Base-by-base conservation (phyloP, 2,329 filamentous ascomycete genomes). In the Trichophyton verrucosum region DNA sequence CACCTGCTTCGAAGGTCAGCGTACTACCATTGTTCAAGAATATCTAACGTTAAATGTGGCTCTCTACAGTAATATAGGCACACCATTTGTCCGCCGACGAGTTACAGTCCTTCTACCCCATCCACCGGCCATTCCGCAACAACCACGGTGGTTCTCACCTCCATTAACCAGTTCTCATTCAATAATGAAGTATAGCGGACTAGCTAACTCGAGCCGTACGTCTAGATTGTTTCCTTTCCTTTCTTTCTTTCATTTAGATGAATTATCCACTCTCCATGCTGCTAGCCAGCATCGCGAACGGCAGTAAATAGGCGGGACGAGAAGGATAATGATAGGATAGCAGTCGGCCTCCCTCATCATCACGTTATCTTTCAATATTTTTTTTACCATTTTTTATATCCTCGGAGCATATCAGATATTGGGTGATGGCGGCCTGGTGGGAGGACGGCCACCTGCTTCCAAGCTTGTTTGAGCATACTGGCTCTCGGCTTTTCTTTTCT, bases 131-230 rank as follows among this genome's bases (percentile, higher is more conserved):
- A 6, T 13, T 38, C 33, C 3, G 11, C 33, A 38, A 51, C 22
- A 51, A 49, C 22, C 46, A 51, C 46, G 46, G 46, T 51, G 46
- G 46, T 51, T 51, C 46, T 51, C 46, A 51, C 46, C 46, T 51
- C 30, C 15, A 22, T 38, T 51, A 51, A 15, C 20, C n/a, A 13
- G 20, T 15, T 27, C 24, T 49, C 22, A 27, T 24, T 11, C 6
- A 44, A n/a, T 7, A 44, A 17, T 15, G 13, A 27, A 51, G 33
- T 38, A 38, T 27, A 27, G 46, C 46, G 13, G 44, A 47, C 46
- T 13, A 49, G 46, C 46, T 51, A 51, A 51, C 46, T 27, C 46
- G 46, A 51, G 22, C 46, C 46, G 46, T 51, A 51, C 46, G 22
- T 51, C 13, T 51, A 51, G 46, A 51, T 51, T 24, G 4, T 30